Evolutionary conservation across 1,284 basidiomycete species (phyloP).

Genomic region (Ustilago esculenta): DNA sequence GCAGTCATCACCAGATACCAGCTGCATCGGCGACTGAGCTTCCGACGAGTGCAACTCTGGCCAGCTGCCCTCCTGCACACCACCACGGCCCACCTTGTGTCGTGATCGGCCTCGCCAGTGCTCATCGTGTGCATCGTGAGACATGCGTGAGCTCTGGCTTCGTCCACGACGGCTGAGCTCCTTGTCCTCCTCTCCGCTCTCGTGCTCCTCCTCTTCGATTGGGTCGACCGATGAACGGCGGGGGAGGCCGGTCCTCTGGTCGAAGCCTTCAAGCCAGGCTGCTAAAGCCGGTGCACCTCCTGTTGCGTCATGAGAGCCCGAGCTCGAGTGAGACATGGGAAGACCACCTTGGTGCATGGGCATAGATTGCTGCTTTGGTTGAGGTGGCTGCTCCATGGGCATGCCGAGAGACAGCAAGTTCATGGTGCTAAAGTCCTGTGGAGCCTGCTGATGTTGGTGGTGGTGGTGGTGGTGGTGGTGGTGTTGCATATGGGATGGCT

Average conservation of each 20-base stretch:
- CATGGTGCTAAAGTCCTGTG: slow-evolving; percentile 45
- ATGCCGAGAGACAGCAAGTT: slow-evolving; percentile 42
- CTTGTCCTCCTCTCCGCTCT: slow-evolving; percentile 36
- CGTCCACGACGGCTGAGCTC: slow-evolving; percentile 42
- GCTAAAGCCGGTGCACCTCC: slow-evolving; percentile 26
- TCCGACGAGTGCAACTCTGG: slow-evolving; percentile 34
- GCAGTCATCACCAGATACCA: slow-evolving; percentile 11
- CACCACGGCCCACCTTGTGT: slow-evolving; percentile 25
- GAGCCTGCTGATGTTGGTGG: slow-evolving; percentile 23
- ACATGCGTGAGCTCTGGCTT: slow-evolving; percentile 14
- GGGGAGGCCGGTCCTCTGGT: slow-evolving; percentile 48
- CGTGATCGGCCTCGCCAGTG: slow-evolving; percentile 35
- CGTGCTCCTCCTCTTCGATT: slow-evolving; percentile 49
- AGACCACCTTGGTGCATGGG: slow-evolving; percentile 21
- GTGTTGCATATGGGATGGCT: no score
- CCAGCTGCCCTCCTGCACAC: slow-evolving; percentile 41
- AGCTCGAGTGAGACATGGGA: slow-evolving; percentile 18
- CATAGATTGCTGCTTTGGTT: slow-evolving; percentile 9
- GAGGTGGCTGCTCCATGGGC: slow-evolving; percentile 23
- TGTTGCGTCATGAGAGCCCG: slow-evolving; percentile 14
- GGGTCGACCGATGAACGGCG: slow-evolving; percentile 52
- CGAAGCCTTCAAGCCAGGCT: slow-evolving; percentile 48
- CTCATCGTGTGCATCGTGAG: slow-evolving; percentile 33
- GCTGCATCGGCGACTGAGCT: slow-evolving; percentile 46
- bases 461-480: slow-evolving; percentile 3